Percentiles rank a stretch among this genome's conserved stretches.
Conservation (phyloP, 306 rosid species). For the Crataegus laevigata region DNA sequence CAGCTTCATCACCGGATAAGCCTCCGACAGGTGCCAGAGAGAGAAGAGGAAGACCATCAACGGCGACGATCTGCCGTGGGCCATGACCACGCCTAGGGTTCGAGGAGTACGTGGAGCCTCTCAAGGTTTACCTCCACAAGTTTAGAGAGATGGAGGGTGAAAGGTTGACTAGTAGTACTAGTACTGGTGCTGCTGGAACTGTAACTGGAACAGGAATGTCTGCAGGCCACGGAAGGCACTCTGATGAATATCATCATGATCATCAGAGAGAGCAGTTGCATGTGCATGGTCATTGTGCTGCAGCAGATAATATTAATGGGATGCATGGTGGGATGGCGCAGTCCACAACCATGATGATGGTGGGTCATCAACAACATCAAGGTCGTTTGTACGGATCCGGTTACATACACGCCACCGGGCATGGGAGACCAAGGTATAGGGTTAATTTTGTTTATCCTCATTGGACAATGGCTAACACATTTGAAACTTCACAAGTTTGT, state of each 20-base stretch:
- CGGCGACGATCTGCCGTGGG: constrained; percentile 61
- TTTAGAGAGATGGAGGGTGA: constrained; percentile 65
- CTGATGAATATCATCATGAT: background rate
- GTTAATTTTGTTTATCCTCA: background rate
- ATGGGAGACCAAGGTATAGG: no score
- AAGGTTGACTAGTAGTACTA: constrained; percentile 21
- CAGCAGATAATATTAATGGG: constrained; percentile 13
- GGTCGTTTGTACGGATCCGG: constrained; percentile 42
- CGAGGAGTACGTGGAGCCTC: constrained; percentile 56
- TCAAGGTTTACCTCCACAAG: constrained; percentile 51
- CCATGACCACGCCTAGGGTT: constrained; percentile 56
- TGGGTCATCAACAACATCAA: constrained; percentile 34
- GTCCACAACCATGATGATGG: constrained; percentile 16
- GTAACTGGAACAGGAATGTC: background rate
- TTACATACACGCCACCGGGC: background rate
- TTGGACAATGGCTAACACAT: background rate
- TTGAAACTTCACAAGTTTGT: no score
- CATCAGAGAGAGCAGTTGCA: constrained; percentile 15
- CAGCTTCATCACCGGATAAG: constrained; percentile 59
- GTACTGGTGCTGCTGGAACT: background rate
- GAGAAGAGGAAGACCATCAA: constrained; percentile 69
- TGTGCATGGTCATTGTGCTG: no score
- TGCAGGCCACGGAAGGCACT: background rate
- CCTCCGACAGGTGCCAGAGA: constrained; percentile 67
- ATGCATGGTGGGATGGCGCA: constrained; percentile 21